phyloP scores from a whole-genome alignment of 176 grass and related monocot species.

The Lolium multiflorum region DNA sequence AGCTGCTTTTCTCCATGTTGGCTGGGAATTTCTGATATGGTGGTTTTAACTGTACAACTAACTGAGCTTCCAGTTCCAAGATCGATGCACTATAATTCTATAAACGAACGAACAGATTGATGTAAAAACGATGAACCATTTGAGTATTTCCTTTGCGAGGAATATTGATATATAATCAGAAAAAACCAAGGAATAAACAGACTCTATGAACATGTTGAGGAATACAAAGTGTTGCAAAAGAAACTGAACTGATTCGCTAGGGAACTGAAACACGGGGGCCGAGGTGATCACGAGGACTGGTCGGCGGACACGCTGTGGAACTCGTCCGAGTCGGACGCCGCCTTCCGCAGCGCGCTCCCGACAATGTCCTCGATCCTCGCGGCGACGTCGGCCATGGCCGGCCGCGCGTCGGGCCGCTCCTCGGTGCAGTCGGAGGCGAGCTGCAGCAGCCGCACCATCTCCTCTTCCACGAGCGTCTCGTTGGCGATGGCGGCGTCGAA shows the following conservation, averaged over 20 bases:
- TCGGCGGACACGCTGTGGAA: constrained; percentile 38
- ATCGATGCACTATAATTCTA: neutral
- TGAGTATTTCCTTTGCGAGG: neutral
- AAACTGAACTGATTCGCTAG: neutral
- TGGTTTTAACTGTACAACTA: neutral
- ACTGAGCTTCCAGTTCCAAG: neutral
- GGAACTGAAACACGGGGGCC: neutral
- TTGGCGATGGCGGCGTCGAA: constrained; percentile 67
- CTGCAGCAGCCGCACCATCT: constrained; percentile 67
- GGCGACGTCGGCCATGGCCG: constrained; percentile 53
- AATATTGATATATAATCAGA: neutral
- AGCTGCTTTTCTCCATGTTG: neutral
- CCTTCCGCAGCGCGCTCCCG: constrained; percentile 39
- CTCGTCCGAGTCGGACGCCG: constrained; percentile 18
- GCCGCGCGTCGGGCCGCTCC: constrained; percentile 48
- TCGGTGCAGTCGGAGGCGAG: constrained; percentile 63
- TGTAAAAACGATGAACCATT: too few relatives aligned
- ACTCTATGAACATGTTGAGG: constrained; percentile 43
- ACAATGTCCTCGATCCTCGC: constrained; percentile 58
- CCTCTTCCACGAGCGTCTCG: constrained; percentile 53
- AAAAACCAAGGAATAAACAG: neutral
- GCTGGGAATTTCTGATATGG: neutral
- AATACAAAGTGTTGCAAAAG: neutral
- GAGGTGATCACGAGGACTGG: too few relatives aligned
- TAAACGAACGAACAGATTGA: neutral